Conservation (phyloP, 2,329 filamentous ascomycete genomes). For the Waltergamsia citrina region DNA sequence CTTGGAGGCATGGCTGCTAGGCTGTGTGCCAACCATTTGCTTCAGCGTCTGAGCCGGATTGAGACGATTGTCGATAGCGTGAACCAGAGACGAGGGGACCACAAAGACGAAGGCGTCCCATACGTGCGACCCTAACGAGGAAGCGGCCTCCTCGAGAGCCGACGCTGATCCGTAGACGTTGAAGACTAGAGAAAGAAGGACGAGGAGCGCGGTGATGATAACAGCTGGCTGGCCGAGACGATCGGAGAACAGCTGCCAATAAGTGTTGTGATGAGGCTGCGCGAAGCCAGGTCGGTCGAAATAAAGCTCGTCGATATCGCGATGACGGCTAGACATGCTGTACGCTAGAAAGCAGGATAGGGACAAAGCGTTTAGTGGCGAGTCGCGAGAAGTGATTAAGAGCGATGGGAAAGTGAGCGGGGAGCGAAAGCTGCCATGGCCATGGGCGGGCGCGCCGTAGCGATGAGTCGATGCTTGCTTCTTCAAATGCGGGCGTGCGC, state of each 20-base stretch:
- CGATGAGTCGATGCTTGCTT: too few relatives aligned
- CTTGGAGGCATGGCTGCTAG: conserved; percentile 44
- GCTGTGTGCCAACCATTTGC: conserved; percentile 5
- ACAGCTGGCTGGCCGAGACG: conserved; percentile 1
- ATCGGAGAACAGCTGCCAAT: background rate
- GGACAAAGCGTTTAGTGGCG: too few relatives aligned
- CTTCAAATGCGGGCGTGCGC: too few relatives aligned
- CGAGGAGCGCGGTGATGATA: conserved; percentile 2
- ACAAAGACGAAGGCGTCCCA: conserved; percentile 53
- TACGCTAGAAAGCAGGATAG: too few relatives aligned
- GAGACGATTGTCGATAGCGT: conserved; percentile 46
- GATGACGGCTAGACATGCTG: conserved; percentile 2
- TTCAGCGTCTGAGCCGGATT: background rate
- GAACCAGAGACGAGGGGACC: conserved; percentile 46
- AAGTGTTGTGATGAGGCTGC: too few relatives aligned
- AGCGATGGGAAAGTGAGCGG: too few relatives aligned
- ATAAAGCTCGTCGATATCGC: conserved; percentile 1
- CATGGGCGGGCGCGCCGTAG: too few relatives aligned
- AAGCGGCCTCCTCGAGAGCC: conserved; percentile 16
- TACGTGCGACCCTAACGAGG: conserved; percentile 29
- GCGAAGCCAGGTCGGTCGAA: conserved; percentile 1
- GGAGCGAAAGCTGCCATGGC: too few relatives aligned
- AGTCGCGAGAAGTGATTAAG: too few relatives aligned
- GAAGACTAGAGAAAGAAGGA: conserved; percentile 16
- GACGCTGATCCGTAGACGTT: conserved; percentile 22